Evolutionary conservation across 371 early-diverging fungal genomes (phyloP).

Genomic region (Apophysomyces sp.): DNA sequence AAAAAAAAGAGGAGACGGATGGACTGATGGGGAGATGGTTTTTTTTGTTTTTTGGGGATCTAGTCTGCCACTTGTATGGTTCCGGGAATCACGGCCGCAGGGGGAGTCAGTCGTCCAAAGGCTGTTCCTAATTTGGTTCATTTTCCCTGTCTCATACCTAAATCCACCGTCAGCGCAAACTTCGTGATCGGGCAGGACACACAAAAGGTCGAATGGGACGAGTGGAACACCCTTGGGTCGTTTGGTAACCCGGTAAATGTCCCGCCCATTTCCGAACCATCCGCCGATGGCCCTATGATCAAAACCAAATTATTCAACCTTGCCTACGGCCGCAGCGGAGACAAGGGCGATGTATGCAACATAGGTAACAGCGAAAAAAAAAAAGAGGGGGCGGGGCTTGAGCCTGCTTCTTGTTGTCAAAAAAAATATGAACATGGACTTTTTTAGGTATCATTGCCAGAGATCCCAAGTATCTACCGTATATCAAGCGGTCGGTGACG

Average conservation of each 20-base stretch:
- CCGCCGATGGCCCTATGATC: conserved; percentile 16
- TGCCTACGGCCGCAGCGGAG: conserved; percentile 73
- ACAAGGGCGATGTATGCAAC: conserved; percentile 75
- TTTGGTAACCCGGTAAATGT: conserved; percentile 14
- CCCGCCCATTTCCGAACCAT: conserved; percentile 29
- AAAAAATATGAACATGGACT: too few relatives aligned
- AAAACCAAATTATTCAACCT: conserved; percentile 60
- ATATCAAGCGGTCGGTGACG: conserved; percentile 40
- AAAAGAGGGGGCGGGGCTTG: too few relatives aligned
- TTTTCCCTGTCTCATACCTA: conserved; percentile 64
- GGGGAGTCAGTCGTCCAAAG: conserved; percentile 64
- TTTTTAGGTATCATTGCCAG: conserved; percentile 58
- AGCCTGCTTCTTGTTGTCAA: too few relatives aligned
- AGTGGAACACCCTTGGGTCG: conserved; percentile 21
- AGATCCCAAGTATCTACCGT: conserved; percentile 58
- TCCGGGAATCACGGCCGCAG: conserved; percentile 66
- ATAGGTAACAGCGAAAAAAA: conserved; percentile 39
- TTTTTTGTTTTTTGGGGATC: background rate
- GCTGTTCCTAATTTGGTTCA: conserved; percentile 68
- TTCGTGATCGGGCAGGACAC: conserved; percentile 40
- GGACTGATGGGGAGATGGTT: background rate
- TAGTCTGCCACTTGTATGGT: conserved; percentile 76
- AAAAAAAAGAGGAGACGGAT: too few relatives aligned
- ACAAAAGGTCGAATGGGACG: conserved; percentile 29
- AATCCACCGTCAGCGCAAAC: conserved; percentile 43